phyloP scores from a whole-genome alignment of 768 basidiomycete species.

The Termitomyces titanicus region DNA sequence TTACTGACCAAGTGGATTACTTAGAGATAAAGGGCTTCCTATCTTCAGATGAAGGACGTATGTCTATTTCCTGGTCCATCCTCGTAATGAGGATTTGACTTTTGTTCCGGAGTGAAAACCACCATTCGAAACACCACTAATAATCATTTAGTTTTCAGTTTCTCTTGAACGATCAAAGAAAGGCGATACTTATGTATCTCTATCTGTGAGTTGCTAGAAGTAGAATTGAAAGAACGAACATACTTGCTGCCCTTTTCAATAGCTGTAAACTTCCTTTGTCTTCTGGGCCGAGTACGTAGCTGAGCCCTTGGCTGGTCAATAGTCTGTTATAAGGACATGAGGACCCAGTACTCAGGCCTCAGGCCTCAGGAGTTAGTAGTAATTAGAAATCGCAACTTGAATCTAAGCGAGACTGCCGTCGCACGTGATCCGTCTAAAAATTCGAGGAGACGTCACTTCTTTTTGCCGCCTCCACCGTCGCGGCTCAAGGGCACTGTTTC shows the following conservation, averaged over 20 bases:
- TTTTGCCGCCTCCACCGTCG: background rate
- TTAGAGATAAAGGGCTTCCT: background rate
- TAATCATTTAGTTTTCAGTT: background rate
- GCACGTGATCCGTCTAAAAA: conserved; percentile 13
- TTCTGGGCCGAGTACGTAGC: conserved; percentile 8
- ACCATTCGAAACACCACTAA: conserved; percentile 86
- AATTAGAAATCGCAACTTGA: no score
- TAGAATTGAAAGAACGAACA: conserved; percentile 45
- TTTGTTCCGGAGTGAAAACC: conserved; percentile 85
- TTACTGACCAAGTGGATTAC: conserved; percentile 44
- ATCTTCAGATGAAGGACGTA: conserved; percentile 32
- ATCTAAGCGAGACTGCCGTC: background rate
- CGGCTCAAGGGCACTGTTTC: background rate
- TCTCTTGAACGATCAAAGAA: background rate
- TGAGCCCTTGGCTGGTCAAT: conserved; percentile 4
- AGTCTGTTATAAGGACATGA: conserved; percentile 11
- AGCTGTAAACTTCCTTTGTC: background rate
- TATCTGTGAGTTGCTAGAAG: background rate
- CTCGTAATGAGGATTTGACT: conserved; percentile 82
- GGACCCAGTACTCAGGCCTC: no score
- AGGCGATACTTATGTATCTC: conserved; percentile 45
- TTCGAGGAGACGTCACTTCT: background rate
- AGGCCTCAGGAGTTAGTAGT: no score
- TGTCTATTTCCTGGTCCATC: conserved; percentile 83
- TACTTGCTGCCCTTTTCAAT: conserved; percentile 11